Conservation (phyloP, 495 filamentous ascomycete genomes). For the Choiromyces venosus region DNA sequence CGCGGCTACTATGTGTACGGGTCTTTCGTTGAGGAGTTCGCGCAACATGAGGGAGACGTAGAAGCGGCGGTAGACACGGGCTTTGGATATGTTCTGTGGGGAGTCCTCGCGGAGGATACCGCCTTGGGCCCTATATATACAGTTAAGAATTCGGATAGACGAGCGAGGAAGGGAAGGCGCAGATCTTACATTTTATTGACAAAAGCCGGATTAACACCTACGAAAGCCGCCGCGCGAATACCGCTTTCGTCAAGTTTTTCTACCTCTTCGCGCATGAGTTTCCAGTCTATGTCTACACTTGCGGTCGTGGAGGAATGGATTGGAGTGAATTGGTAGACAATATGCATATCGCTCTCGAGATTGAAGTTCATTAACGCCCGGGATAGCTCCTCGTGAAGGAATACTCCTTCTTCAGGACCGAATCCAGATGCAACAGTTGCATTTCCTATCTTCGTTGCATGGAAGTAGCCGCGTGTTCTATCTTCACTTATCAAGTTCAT, state of each 20-base stretch:
- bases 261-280: slow-evolving; percentile 63
- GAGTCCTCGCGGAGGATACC: slow-evolving; percentile 62
- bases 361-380: slow-evolving; percentile 68
- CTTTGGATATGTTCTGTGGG: slow-evolving; percentile 53
- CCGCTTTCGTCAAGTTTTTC: slow-evolving; percentile 66
- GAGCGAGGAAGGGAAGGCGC: not conserved
- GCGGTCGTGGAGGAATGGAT: slow-evolving; percentile 52
- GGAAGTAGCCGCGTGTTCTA: slow-evolving; percentile 48
- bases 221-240: slow-evolving; percentile 60
- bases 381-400: slow-evolving; percentile 64
- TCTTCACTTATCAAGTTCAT: slow-evolving; percentile 55
- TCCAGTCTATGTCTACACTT: slow-evolving; percentile 61
- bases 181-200: slow-evolving; percentile 65
- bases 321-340: slow-evolving; percentile 76
- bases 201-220: slow-evolving; percentile 63
- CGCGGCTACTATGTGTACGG: slow-evolving; percentile 61
- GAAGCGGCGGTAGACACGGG: slow-evolving; percentile 65
- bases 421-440: slow-evolving; percentile 70
- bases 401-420: slow-evolving; percentile 70
- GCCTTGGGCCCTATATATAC: slow-evolving; percentile 58
- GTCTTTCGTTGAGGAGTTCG: slow-evolving; percentile 73
- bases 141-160: not conserved
- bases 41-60: slow-evolving; percentile 76
- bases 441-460: slow-evolving; percentile 61
- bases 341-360: slow-evolving; percentile 79